Evolutionary conservation across 805 yeast species (phyloP), one percentile per base, ranked within the genome.

Genomic region (Yamadazyma philogaea): DNA sequence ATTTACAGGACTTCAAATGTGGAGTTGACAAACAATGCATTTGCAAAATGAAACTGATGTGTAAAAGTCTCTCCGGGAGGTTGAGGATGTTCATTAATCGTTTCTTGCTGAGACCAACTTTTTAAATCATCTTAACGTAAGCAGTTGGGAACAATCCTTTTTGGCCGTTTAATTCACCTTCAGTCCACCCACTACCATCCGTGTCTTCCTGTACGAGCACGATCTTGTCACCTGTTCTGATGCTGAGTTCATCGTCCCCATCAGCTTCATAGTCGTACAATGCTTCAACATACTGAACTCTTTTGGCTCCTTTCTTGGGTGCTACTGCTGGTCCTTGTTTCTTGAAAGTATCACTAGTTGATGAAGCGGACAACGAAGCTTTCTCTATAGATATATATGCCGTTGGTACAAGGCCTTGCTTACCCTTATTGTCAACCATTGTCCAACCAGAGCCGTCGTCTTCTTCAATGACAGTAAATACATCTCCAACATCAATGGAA

Each of bases 381-480:
- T 22, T 21, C 14, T 47, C 51, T 10, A 81, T 59, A 47, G 81
- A 81, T 6, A 90, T 61, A 57, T 91, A 91, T 0, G 85, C 65
- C 0, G 95, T 80, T 2, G 99, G 99, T 3, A 90, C 96, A 30
- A 90, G 70, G 0, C 99, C 99, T 32, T 65, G 66, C 7, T 61
- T 60, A 0, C 78, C 79, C 4, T 71, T 68, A n/a, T 52, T 52
- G 36, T 46, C 48, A 14, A 89, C 79, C 51, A 68, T 64, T 1
- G 95, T 84, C 99, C 99, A 91, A 0, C 99, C 99, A 14, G 87
- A 80, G 0, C 96, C 97, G 48, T 87, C 90, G 58, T 93, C 98
- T 1, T 67, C 66, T 38, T 77, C 81, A 0, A 82, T 42, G 3
- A 91, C 73, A 3, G 66, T 65, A 31, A 90, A 63, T 1, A 60